A percentile compares a stretch with the other conserved stretches of the same genome.
Conservation (phyloP, 2,329 filamentous ascomycete species). For the Pseudogymnoascus sp. region DNA sequence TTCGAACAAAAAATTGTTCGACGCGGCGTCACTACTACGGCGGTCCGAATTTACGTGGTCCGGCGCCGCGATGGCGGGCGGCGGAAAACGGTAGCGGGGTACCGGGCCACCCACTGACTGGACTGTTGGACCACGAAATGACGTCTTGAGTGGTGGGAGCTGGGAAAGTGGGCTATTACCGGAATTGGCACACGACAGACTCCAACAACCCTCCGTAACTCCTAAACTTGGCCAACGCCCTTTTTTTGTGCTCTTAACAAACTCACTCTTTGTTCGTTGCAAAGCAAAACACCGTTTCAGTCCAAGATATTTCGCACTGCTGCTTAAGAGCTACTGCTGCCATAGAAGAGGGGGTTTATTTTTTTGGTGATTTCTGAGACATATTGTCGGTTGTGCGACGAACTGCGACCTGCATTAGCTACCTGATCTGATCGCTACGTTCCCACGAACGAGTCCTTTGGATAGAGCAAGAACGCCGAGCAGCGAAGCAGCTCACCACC, state of each 20-base stretch:
- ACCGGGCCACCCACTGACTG: not conserved
- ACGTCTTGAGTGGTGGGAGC: slow-evolving; percentile 5
- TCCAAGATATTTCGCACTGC: not conserved
- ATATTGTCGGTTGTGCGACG: slow-evolving; percentile 1
- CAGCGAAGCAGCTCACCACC: not conserved
- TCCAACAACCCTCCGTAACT: not conserved
- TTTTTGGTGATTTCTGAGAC: not conserved
- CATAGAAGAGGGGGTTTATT: not conserved
- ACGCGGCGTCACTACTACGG: not conserved
- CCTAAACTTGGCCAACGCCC: not conserved
- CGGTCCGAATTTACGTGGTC: not conserved
- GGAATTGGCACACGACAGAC: slow-evolving; percentile 3
- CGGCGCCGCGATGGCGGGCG: not conserved
- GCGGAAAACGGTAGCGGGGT: not conserved
- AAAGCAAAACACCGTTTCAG: not conserved
- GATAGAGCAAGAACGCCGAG: not conserved
- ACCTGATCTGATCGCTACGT: not conserved
- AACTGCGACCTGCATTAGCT: not conserved
- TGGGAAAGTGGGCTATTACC: slow-evolving; percentile 7
- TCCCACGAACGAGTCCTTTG: not conserved
- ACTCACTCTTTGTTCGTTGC: not conserved
- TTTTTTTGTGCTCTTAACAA: not conserved
- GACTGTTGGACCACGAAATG: not conserved
- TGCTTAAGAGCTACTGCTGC: not conserved
- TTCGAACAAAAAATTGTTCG: not conserved